These are phyloP conservation scores for Diaporthe citri DNA, from an alignment of 2,329 filamentous ascomycete species.

Conservation along the genomic window DNA sequence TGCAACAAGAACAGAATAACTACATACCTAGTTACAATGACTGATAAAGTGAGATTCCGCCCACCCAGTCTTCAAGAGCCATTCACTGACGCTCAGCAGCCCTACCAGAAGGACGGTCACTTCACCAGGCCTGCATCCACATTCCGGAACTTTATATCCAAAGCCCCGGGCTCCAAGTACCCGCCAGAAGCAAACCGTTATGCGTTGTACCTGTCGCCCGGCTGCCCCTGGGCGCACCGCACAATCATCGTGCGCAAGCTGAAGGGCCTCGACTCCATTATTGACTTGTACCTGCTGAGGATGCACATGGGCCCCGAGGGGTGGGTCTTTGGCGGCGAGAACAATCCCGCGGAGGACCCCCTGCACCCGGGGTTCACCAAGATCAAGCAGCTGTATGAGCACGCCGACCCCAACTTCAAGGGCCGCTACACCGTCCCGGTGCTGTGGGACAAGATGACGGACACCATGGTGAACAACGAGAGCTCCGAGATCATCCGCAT, in stretches of 20 bases:
- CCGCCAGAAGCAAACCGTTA: conserved; percentile 72
- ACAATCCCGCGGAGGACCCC: conserved; percentile 67
- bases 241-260: conserved; percentile 79
- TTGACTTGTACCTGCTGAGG: conserved; percentile 77
- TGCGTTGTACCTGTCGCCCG: conserved; percentile 70
- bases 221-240: conserved; percentile 79
- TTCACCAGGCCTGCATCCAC: conserved; percentile 65
- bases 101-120: conserved; percentile 56
- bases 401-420: conserved; percentile 73
- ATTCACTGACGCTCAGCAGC: conserved; percentile 5
- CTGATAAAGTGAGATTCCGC: background rate
- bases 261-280: conserved; percentile 79
- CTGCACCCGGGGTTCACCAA: conserved; percentile 73
- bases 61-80: background rate
- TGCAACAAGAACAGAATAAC: background rate
- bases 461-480: conserved; percentile 85
- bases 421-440: conserved; percentile 82
- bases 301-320: conserved; percentile 72
- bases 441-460: conserved; percentile 76
- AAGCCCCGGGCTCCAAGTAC: conserved; percentile 62
- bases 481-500: conserved; percentile 87
- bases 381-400: conserved; percentile 78
- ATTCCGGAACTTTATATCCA: conserved; percentile 69
- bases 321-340: conserved; percentile 64
- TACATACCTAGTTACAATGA: background rate